Conservation (phyloP, 805 yeast species). For the Starmerella asiatica region DNA sequence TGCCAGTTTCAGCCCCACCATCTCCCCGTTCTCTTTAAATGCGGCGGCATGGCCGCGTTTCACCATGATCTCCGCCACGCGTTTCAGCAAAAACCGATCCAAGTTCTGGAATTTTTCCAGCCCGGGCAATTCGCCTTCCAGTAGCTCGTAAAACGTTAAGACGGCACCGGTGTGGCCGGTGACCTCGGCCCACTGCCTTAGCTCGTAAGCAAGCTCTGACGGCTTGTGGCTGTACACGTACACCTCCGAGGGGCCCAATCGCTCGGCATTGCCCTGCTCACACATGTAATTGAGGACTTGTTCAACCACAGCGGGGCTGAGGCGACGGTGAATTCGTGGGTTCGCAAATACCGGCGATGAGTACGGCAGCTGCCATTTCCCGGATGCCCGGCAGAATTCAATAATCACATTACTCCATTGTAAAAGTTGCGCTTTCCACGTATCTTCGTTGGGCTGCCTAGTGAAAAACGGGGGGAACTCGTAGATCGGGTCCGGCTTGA, state of each 20-base stretch:
- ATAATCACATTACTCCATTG: slow-evolving; percentile 62
- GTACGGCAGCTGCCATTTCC: slow-evolving; percentile 38
- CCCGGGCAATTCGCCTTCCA: slow-evolving; percentile 51
- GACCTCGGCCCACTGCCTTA: slow-evolving; percentile 58
- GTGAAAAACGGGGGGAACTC: slow-evolving; percentile 88
- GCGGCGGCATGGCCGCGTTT: slow-evolving; percentile 61
- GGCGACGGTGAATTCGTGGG: slow-evolving; percentile 27
- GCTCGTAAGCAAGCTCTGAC: slow-evolving; percentile 49
- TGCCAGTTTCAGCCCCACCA: slow-evolving; percentile 53
- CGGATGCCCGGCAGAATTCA: slow-evolving; percentile 43
- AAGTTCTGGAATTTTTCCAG: slow-evolving; percentile 55
- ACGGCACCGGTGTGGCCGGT: slow-evolving; percentile 70
- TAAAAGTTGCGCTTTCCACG: slow-evolving; percentile 61
- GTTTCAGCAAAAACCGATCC: slow-evolving; percentile 41
- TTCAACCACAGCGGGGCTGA: slow-evolving; percentile 41
- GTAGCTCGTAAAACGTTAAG: slow-evolving; percentile 68
- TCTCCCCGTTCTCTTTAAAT: slow-evolving; percentile 52
- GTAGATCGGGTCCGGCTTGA: slow-evolving; percentile 35
- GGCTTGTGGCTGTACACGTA: slow-evolving; percentile 57
- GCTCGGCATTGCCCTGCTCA: slow-evolving; percentile 42
- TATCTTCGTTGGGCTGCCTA: slow-evolving; percentile 68
- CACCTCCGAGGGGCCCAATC: slow-evolving; percentile 30
- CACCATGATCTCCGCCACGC: slow-evolving; percentile 44
- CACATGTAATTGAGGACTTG: slow-evolving; percentile 49
- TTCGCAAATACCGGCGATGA: slow-evolving; percentile 25